Conservation (phyloP, 495 filamentous ascomycete species). For the Pseudoneurospora amorphoporcata region DNA sequence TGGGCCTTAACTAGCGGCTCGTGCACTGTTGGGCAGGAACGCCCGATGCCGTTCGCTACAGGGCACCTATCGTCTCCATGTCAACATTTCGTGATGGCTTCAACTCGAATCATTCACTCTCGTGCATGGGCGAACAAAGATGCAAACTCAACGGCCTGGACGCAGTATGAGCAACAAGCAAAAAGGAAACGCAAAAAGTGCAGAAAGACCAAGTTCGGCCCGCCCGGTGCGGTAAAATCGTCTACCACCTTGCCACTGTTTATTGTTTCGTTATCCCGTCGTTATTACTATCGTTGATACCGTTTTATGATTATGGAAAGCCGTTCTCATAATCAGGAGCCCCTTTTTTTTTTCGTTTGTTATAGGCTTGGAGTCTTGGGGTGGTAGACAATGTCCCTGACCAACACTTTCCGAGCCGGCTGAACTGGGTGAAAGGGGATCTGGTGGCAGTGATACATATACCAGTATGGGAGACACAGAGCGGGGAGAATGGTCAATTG, state of each 20-base stretch:
- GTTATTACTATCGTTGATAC: background rate
- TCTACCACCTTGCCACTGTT: background rate
- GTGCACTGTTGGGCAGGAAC: background rate
- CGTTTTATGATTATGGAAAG: background rate
- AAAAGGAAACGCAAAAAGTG: background rate
- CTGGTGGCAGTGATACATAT: background rate
- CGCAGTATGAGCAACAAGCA: background rate
- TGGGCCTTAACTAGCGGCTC: background rate
- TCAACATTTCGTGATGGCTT: background rate
- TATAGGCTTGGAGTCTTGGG: background rate
- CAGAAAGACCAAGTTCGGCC: background rate
- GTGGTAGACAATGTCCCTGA: background rate
- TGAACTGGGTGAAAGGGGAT: background rate
- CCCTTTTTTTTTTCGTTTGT: background rate
- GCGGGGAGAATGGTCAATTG: background rate
- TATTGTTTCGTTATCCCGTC: background rate
- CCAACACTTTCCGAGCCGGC: background rate
- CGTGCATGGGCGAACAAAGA: background rate
- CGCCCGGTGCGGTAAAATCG: background rate
- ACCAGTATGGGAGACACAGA: background rate
- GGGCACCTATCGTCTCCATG: too few relatives aligned
- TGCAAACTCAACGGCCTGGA: background rate
- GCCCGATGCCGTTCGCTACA: too few relatives aligned
- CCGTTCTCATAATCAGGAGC: background rate
- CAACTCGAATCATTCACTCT: background rate